A percentile compares a stretch with the other conserved stretches of the same genome.
Conservation (phyloP, 2,329 filamentous ascomycete genomes). For the Aspergillus eucalypticola region DNA sequence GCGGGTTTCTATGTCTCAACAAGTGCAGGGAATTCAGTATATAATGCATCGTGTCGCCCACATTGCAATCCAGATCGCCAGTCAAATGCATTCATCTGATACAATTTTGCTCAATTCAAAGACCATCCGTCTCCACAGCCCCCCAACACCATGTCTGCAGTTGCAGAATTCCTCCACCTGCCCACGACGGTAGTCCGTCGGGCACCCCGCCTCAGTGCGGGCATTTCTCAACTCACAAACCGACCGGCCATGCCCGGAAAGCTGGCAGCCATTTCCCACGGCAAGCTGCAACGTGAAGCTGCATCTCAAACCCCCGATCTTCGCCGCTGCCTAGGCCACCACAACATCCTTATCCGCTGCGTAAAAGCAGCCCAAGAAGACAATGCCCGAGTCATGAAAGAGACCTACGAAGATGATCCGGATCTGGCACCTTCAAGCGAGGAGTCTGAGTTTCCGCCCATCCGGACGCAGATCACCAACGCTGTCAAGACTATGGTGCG, state of each 20-base stretch:
- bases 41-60: background rate
- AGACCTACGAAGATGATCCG: constrained; percentile 2
- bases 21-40: background rate
- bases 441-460: background rate
- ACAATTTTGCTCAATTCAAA: background rate
- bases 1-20: background rate
- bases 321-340: constrained; percentile 20
- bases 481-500: constrained; percentile 16
- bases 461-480: constrained; percentile 14
- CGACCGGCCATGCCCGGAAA: constrained; percentile 7
- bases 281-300: constrained; percentile 18
- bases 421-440: background rate
- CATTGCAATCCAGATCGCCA: background rate
- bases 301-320: constrained; percentile 15
- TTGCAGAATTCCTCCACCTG: constrained; percentile 4
- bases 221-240: constrained; percentile 5
- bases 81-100: background rate
- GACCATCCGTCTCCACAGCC: background rate
- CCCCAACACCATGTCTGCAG: background rate
- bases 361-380: constrained; percentile 16
- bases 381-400: background rate
- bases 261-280: constrained; percentile 17
- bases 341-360: constrained; percentile 18
- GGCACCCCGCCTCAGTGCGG: constrained; percentile 6
- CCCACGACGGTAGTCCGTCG: constrained; percentile 7